phyloP scores from a whole-genome alignment of 257 asterid species.

The Verbascum thapsus region DNA sequence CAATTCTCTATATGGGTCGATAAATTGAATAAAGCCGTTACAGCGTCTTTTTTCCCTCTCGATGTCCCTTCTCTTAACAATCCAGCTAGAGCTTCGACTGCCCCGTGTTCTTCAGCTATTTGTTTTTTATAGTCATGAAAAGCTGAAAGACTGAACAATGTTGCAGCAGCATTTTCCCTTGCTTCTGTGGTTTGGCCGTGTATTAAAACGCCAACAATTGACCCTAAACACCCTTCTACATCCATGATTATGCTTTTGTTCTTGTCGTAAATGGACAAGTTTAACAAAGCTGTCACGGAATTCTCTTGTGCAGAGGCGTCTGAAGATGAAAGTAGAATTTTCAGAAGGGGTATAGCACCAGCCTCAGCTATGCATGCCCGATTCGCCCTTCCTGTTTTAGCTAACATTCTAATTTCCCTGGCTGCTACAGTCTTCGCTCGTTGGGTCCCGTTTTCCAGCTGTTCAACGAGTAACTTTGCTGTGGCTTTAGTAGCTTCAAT shows the following conservation, averaged over 20 bases:
- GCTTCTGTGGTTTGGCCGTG: constrained; percentile 79
- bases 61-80: constrained; percentile 71
- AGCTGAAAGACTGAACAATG: constrained; percentile 89
- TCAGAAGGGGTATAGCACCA: constrained; percentile 78
- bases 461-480: constrained; percentile 52
- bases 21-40: constrained; percentile 77
- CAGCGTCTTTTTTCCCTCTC: constrained; percentile 90
- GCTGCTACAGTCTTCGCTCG: constrained; percentile 74
- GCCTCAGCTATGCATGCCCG: constrained; percentile 85
- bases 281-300: constrained; percentile 86
- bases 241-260: constrained; percentile 77
- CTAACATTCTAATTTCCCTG: constrained; percentile 74
- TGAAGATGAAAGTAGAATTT: constrained; percentile 51
- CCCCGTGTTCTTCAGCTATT: constrained; percentile 76
- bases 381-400: constrained; percentile 75
- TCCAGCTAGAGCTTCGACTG: constrained; percentile 65
- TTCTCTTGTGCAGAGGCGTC: constrained; percentile 84
- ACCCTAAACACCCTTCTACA: constrained; percentile 68
- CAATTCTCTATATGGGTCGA: constrained; percentile 79
- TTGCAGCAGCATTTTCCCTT: constrained; percentile 93
- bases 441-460: constrained; percentile 64
- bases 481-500: constrained; percentile 77
- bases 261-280: constrained; percentile 79
- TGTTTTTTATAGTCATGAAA: constrained; percentile 80
- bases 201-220: constrained; percentile 68